These are phyloP conservation scores for Nannochloropsis gaditana DNA, from an alignment of 108 stramenopile genomes.

Conservation along the genomic window DNA sequence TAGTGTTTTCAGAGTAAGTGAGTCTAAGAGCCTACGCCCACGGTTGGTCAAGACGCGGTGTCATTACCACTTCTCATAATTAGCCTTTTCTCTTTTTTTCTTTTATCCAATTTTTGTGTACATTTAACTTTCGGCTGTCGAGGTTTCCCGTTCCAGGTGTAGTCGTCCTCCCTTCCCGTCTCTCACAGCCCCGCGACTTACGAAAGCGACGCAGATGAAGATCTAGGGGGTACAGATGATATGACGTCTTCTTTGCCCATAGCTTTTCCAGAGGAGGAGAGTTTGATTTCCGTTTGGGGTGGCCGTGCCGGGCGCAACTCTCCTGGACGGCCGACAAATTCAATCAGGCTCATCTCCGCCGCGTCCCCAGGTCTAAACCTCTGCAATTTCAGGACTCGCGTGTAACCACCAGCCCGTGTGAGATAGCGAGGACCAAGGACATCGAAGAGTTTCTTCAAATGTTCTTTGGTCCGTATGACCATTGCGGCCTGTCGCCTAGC, in stretches of 20 bases:
- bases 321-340: slow-evolving; percentile 94
- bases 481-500: slow-evolving; percentile 59
- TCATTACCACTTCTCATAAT: background rate
- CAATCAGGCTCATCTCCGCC: slow-evolving; percentile 96
- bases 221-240: no score
- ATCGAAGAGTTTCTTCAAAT: slow-evolving; percentile 80
- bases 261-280: no score
- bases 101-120: background rate
- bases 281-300: background rate
- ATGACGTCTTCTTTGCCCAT: no score
- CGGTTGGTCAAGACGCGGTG: background rate
- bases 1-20: background rate
- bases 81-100: background rate
- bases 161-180: background rate
- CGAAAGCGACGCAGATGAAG: background rate
- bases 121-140: background rate
- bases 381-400: slow-evolving; percentile 81
- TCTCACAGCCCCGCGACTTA: background rate
- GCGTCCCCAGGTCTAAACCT: slow-evolving; percentile 76
- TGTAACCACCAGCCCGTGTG: slow-evolving; percentile 79
- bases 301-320: slow-evolving; percentile 69
- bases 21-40: background rate
- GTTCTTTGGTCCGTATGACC: slow-evolving; percentile 65
- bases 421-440: slow-evolving; percentile 91
- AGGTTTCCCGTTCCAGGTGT: background rate